A percentile compares a stretch with the other conserved stretches of the same genome.
Evolutionary conservation across 1,139 yeast species (phyloP).

Genomic region (Yamadazyma diddensiae): DNA sequence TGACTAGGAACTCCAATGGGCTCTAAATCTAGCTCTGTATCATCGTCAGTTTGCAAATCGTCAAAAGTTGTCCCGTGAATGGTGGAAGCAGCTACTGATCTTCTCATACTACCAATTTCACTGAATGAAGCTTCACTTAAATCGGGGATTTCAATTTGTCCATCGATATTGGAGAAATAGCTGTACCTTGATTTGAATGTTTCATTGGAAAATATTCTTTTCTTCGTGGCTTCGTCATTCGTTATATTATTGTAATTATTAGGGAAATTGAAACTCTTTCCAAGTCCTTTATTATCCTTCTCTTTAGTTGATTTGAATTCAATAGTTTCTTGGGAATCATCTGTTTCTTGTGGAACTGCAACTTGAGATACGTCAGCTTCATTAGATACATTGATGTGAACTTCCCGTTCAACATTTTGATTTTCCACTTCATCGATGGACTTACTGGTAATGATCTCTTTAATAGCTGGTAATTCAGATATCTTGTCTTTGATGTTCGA

Average conservation of each 20-base stretch:
- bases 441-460: too few species aligned
- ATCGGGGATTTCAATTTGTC: constrained; percentile 47
- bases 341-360: constrained; percentile 2
- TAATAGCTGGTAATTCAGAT: not conserved
- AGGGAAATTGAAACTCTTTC: constrained; percentile 39
- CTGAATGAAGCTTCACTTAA: constrained; percentile 26
- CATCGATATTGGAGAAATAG: constrained; percentile 25
- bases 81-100: constrained; percentile 16
- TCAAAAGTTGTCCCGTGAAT: constrained; percentile 31
- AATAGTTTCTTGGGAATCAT: constrained; percentile 11
- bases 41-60: constrained; percentile 23
- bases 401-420: too few species aligned
- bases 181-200: constrained; percentile 22
- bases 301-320: constrained; percentile 8
- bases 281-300: constrained; percentile 32
- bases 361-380: constrained; percentile 1
- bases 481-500: constrained; percentile 1
- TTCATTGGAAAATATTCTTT: constrained; percentile 15
- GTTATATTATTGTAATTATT: constrained; percentile 34
- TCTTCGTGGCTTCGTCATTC: constrained; percentile 24
- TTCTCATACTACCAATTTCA: constrained; percentile 18
- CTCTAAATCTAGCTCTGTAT: constrained; percentile 19
- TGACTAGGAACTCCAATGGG: constrained; percentile 37
- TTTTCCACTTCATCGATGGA: too few species aligned
- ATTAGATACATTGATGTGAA: not conserved